Base-by-base conservation (phyloP, 2,329 filamentous ascomycete genomes). In the Diplodia seriata region DNA sequence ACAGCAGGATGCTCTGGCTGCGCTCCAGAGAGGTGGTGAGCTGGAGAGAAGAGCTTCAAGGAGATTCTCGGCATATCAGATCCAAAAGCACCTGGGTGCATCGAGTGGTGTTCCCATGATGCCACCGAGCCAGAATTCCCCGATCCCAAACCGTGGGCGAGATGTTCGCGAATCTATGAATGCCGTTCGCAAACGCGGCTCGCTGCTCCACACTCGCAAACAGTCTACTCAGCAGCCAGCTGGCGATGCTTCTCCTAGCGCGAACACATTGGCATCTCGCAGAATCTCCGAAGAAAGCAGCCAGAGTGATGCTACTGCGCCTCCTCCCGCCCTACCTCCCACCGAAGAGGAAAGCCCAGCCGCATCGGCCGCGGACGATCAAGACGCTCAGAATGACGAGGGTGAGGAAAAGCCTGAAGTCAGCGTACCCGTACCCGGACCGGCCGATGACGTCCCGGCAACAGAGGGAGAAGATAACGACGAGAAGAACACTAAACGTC, bases 51-150 rank as follows among this genome's bases (percentile, higher is more conserved):
- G 95, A 76, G 95, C 95, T 0, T 99, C 95, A 15, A 87, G 94
- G 72, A 86, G 95, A 74, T 99, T 98, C 77, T 98, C 95, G 1
- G 91, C 93, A 65, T 99, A 98, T 77, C 95, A 99, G 76, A 97
- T 99, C 72, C 92, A 93, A 55, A 98, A 97, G 76, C 93, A 97
- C 74, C 84, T 98, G 1, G 94, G 94, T 12, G 87, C 89, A 18
- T 90, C 91, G 18, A 93, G 90, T 78, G 93, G 92, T 23, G 90
- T 98, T 18, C 93, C 94, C 7, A 91, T 96, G 75, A 87, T 98
- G 23, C 93, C 94, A 31, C 47, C 59, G 4, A 79, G 84, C 20
- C 93, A 96, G 76, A 93, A 90, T 70, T 90, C 90, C 4, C 92
- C 92, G 1, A 86, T 94, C 70, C 94, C 94, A 5, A 97, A 97